Base-by-base conservation (phyloP, 805 yeast genomes). In the Nakazawaea ernobii region DNA sequence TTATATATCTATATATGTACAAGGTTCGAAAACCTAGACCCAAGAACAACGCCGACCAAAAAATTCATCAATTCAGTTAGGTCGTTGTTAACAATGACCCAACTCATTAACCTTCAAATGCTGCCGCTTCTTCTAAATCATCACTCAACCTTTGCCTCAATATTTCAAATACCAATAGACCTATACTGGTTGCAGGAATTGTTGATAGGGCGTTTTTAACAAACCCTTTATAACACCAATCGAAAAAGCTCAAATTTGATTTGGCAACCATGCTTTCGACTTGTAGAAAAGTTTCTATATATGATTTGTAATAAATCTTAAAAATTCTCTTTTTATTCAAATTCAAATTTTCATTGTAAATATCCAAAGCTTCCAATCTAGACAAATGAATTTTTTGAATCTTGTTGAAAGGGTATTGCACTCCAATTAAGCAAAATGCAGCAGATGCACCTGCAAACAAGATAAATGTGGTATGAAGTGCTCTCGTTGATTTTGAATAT, bases 371-470 rank as follows among this genome's bases (percentile, higher is more conserved):
- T 62, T 89, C 97, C 17, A 90, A 68, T 51, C 96, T 72, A 32
- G 89, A 76, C 37, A 86, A 68, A 62, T 91, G 95, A 28, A 91
- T 70, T 53, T 80, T 82, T 57, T 92, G 97, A 35, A 91, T 66
- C 61, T 86, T 87, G 24, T 80, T 70, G 32, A 92, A 69, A 0
- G 98, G 98, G 55, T 84, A 89, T 56, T 89, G 96, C 5, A 91
- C 82, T 3, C 82, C 73, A 51, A 91, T 80, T 17, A 91, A 68
- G 0, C 88, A 71, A 15, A 82, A 69, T 0, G 97, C 92, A 0
- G 97, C 97, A 6, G 85, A 71, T 8, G 94, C 88, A 15, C 98
- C 98, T 0, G 95, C 97, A 7, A 84, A 56, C 28, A 92, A 72
- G 4, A 89, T 77, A 59, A 84, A 86, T 1, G 83, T 61, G 1